Evolutionary conservation across 2,329 filamentous ascomycete genomes (phyloP), one percentile per base, ranked within the genome.

Genomic region (Dissoconium aciculare): DNA sequence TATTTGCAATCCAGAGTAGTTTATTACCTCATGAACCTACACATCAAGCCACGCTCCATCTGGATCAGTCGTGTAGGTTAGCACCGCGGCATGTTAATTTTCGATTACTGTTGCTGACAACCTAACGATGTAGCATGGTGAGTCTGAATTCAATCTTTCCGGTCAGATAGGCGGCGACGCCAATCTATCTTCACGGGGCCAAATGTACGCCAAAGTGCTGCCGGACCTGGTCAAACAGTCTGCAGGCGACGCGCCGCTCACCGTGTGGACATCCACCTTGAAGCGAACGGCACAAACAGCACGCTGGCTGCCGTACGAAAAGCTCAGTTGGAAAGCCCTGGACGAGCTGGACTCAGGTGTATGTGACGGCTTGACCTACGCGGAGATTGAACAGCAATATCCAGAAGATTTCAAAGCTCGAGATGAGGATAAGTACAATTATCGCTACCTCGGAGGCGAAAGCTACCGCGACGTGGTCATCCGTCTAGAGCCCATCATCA

Each of bases 361-460:
- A 28, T 98, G 89, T 59, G 89, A 98, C 49, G 85, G 87, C 32
- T 73, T 95, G 54, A 98, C 89, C 1, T 94, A 94, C 55, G 81
- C 83, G 49, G 79, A 98, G 53, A 95, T 98, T 52, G 83, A 89
- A 49, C 73, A 91, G 48, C 63, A 70, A 32, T 95, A 82, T 53
- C 89, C 89, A 0, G 85, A 94, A 44, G 89, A 98, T 60, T 98
- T 98, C 60, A 74, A 75, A 29, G 84, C 87, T 17, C 82, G 89
- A 39, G 89, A 98, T 56, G 83, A 93, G 44, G 89, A 98, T 66
- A 98, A 98, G 59, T 95, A 95, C 71, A 95, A 98, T 63, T 98
- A 98, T 61, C 83, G 89, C 34, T 98, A 98, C 59, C 78, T 89
- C 4, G 89, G 89, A 40, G 89, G 89, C 32, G 89, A 98, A 60